These are phyloP conservation scores for Pseudozyma thailandica DNA, from an alignment of 1,284 basidiomycete genomes.

Conservation along the genomic window DNA sequence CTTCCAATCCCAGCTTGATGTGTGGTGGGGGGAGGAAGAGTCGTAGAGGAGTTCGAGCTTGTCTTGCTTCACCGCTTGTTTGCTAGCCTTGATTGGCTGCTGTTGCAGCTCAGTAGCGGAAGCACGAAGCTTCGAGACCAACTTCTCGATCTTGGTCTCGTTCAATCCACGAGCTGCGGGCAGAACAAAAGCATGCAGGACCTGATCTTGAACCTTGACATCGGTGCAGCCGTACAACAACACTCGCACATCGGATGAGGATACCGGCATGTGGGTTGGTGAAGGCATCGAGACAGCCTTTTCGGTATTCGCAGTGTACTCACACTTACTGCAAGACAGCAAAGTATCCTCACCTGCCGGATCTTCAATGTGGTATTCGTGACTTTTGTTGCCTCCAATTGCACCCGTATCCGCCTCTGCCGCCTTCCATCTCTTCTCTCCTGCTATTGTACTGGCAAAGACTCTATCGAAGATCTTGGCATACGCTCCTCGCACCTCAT, in stretches of 20 bases:
- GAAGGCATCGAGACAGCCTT: slow-evolving; percentile 57
- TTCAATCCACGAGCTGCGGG: slow-evolving; percentile 46
- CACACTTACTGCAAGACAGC: slow-evolving; percentile 63
- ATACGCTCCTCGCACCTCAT: slow-evolving; percentile 65
- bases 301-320: slow-evolving; percentile 66
- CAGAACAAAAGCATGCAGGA: slow-evolving; percentile 53
- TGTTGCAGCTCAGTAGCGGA: background rate
- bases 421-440: slow-evolving; percentile 34
- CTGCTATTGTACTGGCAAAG: slow-evolving; percentile 11
- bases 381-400: slow-evolving; percentile 67
- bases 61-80: background rate
- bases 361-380: slow-evolving; percentile 67
- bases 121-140: slow-evolving; percentile 9
- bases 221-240: slow-evolving; percentile 40
- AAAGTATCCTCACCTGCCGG: slow-evolving; percentile 68
- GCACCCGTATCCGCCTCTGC: slow-evolving; percentile 69
- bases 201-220: slow-evolving; percentile 25
- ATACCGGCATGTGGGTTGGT: slow-evolving; percentile 11
- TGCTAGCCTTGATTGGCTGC: background rate
- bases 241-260: slow-evolving; percentile 40
- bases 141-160: slow-evolving; percentile 51
- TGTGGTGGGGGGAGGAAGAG: slow-evolving; percentile 2
- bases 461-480: slow-evolving; percentile 58
- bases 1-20: slow-evolving; percentile 55
- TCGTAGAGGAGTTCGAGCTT: slow-evolving; percentile 34